A percentile compares a stretch with the other conserved stretches of the same genome.
Conservation (phyloP, 129 eudicot species). For the Tagetes erecta region DNA sequence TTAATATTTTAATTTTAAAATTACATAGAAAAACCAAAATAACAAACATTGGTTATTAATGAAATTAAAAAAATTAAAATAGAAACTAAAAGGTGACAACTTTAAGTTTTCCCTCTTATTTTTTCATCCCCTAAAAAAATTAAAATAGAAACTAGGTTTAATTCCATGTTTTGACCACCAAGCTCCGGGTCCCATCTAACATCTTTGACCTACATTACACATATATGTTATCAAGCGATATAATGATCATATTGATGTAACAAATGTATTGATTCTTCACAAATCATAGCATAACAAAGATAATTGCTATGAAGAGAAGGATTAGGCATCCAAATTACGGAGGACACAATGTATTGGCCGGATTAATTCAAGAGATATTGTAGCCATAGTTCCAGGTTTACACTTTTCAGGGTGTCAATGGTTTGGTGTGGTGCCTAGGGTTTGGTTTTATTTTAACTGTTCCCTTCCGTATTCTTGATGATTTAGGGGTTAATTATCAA, state of each 20-base stretch:
- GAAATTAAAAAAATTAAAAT: too few species aligned
- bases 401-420: neutral
- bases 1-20: too few species aligned
- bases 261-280: neutral
- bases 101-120: too few species aligned
- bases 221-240: constrained; percentile 21
- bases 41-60: too few species aligned
- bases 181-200: constrained; percentile 91
- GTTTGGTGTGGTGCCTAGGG: neutral
- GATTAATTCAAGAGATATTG: neutral
- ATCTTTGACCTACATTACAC: constrained; percentile 74
- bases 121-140: too few species aligned
- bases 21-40: too few species aligned
- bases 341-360: neutral
- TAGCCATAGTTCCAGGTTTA: neutral
- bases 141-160: too few species aligned
- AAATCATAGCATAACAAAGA: constrained; percentile 10
- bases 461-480: neutral
- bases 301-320: constrained; percentile 1
- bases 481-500: constrained; percentile 5
- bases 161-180: constrained; percentile 93
- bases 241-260: neutral
- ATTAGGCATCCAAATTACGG: constrained; percentile 14
- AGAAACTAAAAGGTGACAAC: too few species aligned
- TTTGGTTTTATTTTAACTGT: constrained; percentile 10